These are phyloP conservation scores for Anthostomella pinea DNA, from an alignment of 2,329 filamentous ascomycete species.

Conservation along the genomic window DNA sequence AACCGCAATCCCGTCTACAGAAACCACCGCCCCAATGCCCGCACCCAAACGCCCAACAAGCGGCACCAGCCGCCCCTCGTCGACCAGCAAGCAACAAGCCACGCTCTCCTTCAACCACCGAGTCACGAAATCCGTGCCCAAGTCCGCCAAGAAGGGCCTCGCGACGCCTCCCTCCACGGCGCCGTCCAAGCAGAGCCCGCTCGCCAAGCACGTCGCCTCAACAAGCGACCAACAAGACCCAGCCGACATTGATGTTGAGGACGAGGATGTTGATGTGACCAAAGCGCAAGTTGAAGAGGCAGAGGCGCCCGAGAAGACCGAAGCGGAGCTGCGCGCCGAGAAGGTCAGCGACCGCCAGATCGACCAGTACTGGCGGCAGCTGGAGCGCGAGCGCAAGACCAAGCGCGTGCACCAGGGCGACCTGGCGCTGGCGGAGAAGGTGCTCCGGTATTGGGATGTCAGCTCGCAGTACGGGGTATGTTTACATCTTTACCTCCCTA, in stretches of 20 bases:
- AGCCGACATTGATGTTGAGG: conserved; percentile 20
- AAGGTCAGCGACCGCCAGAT: conserved; percentile 68
- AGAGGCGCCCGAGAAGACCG: conserved; percentile 40
- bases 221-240: conserved; percentile 18
- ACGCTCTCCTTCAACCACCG: conserved; percentile 57
- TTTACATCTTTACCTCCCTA: conserved; percentile 23
- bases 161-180: conserved; percentile 34
- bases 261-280: conserved; percentile 19
- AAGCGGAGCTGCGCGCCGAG: conserved; percentile 56
- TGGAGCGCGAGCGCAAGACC: conserved; percentile 67
- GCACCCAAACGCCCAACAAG: conserved; percentile 47
- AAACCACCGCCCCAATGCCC: conserved; percentile 39
- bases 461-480: conserved; percentile 88
- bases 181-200: conserved; percentile 35
- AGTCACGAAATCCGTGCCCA: conserved; percentile 52
- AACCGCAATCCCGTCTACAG: not conserved
- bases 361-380: conserved; percentile 70
- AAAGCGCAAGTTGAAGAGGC: conserved; percentile 19
- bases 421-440: conserved; percentile 73
- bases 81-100: conserved; percentile 47
- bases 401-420: conserved; percentile 75
- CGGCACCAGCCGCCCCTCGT: conserved; percentile 34
- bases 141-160: conserved; percentile 43
- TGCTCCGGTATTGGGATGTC: conserved; percentile 88
- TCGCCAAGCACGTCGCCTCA: conserved; percentile 24